Conservation (phyloP, 805 yeast species). For the Candida bentonensis region DNA sequence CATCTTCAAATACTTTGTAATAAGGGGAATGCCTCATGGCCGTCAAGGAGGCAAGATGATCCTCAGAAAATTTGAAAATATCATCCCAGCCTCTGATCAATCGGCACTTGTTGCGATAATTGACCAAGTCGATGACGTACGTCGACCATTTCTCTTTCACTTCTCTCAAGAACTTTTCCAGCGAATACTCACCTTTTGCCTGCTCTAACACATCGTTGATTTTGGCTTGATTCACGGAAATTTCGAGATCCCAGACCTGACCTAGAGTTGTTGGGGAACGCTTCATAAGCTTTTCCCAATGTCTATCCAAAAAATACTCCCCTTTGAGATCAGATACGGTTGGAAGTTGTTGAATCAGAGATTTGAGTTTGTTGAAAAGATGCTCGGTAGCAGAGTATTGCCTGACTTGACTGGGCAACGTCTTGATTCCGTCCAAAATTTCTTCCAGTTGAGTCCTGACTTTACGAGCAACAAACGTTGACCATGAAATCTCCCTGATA, state of each 20-base stretch:
- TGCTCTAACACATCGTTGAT: conserved; percentile 38
- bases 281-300: conserved; percentile 41
- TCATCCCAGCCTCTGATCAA: conserved; percentile 57
- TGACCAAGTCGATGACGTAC: conserved; percentile 37
- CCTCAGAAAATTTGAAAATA: conserved; percentile 42
- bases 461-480: conserved; percentile 28
- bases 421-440: conserved; percentile 30
- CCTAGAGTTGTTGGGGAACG: conserved; percentile 30
- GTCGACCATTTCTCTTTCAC: conserved; percentile 45
- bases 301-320: conserved; percentile 46
- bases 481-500: conserved; percentile 36
- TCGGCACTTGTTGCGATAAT: conserved; percentile 35
- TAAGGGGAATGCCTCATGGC: conserved; percentile 63
- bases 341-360: conserved; percentile 25
- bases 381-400: conserved; percentile 58
- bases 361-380: conserved; percentile 33
- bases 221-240: conserved; percentile 29
- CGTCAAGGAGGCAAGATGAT: conserved; percentile 44
- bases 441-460: conserved; percentile 38
- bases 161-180: conserved; percentile 40
- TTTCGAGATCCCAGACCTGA: conserved; percentile 46
- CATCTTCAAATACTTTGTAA: conserved; percentile 45
- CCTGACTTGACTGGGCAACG: conserved; percentile 43
- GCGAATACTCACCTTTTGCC: conserved; percentile 59
- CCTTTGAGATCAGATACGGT: conserved; percentile 35